Evolutionary conservation across 2,329 filamentous ascomycete species (phyloP).

Genomic region (Trichoderma sp.): DNA sequence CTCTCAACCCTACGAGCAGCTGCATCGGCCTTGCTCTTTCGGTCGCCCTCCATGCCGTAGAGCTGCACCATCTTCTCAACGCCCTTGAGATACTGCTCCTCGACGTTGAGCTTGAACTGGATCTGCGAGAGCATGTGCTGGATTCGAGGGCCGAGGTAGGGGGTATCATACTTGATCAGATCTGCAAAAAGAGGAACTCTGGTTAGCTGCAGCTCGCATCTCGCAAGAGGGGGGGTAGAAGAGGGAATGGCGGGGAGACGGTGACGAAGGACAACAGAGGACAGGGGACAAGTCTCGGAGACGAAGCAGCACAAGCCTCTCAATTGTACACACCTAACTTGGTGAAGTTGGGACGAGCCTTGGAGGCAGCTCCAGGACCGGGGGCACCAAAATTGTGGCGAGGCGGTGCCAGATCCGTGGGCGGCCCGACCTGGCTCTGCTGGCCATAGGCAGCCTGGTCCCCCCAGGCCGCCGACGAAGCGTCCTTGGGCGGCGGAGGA

Average conservation of each 20-base stretch:
- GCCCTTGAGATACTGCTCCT: conserved; percentile 98
- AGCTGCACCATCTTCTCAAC: conserved; percentile 99
- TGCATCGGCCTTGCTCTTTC: conserved; percentile 92
- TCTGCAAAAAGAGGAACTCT: conserved; percentile 56
- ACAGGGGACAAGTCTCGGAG: neutral
- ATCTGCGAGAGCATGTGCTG: conserved; percentile 99
- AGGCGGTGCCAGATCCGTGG: conserved; percentile 76
- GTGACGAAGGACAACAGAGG: neutral
- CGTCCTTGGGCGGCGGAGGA: conserved; percentile 77
- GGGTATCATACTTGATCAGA: conserved; percentile 97
- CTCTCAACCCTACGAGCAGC: conserved; percentile 89
- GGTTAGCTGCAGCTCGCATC: conserved; percentile 13
- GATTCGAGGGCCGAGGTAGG: conserved; percentile 92
- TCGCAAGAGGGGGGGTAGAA: neutral
- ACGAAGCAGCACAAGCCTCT: neutral
- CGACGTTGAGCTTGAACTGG: conserved; percentile 97
- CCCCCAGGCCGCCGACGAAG: conserved; percentile 48
- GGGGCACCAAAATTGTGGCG: conserved; percentile 73
- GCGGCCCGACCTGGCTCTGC: conserved; percentile 64
- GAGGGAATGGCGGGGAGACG: neutral
- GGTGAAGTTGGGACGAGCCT: conserved; percentile 85
- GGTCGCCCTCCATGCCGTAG: conserved; percentile 95
- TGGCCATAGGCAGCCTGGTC: conserved; percentile 67
- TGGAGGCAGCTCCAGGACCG: conserved; percentile 69
- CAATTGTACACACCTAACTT: conserved; percentile 75